Evolutionary conservation across 2,329 filamentous ascomycete genomes (phyloP), one percentile per base, ranked within the genome.

Genomic region (Neonectria coccinea): DNA sequence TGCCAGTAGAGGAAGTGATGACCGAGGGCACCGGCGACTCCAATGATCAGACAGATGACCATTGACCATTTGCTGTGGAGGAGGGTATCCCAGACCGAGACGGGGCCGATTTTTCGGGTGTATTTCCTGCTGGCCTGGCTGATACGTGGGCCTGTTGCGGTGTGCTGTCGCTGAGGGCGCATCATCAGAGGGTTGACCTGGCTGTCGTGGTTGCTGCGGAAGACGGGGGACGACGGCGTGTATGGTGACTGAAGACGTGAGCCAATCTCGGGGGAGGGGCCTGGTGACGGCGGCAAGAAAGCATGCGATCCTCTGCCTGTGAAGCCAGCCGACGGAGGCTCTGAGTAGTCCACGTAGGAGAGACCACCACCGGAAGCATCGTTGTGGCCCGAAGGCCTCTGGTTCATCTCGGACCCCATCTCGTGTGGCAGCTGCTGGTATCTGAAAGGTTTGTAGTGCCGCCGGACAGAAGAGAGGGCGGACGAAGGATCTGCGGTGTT

Each of bases 31-130:
- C 50, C 62, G 4, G 33, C 52, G 4, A 64, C 42, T 16, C 62
- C 62, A 22, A 64, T 48, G 51, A 33, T 47, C 10, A 64, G 52
- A 18, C 56, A 64, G 8, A 56, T 60, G 16, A 64, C 52, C 62
- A 64, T 64, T 33, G 62, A 51, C 62, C 62, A 64, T 11, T 64
- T 64, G 56, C 62, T 60, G 11, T 56, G 22, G 20, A 64, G 51
- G 25, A 61, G 25, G 1, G 55, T 55, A 39, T 62, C 48, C 59
- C 53, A 57, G 12, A 59, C n/a, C 1, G 56, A 53, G 4, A 48
- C 20, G 4, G 41, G 56, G 8, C 47, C 41, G 2, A 39, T 33
- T 12, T 48, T 31, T 20, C 47, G 59, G 12, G 47, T 51, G 50
- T 44, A 29, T 3, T 53, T 51, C 18, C 50, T 56, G 54, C 55